These are phyloP conservation scores for Monosporascus sp. DNA, from an alignment of 2,329 filamentous ascomycete genomes.

Conservation along the genomic window DNA sequence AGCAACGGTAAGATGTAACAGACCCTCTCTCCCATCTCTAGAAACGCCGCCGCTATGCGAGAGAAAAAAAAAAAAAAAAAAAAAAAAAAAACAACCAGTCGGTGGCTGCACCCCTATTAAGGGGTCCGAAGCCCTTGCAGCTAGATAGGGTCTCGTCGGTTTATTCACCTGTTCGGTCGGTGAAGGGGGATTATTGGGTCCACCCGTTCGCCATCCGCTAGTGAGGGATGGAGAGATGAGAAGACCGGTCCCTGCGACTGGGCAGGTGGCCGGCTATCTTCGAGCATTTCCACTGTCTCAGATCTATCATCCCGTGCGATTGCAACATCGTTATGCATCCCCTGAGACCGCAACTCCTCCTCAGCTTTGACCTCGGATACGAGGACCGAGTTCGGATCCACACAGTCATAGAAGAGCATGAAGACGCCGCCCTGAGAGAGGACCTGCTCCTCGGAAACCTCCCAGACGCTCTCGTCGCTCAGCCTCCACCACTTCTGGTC, in stretches of 20 bases:
- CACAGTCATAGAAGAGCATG: conserved; percentile 92
- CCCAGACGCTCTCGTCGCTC: conserved; percentile 80
- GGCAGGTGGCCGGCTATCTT: background rate
- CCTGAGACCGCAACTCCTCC: conserved; percentile 4
- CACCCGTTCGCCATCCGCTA: conserved; percentile 33
- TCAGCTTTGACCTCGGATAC: conserved; percentile 19
- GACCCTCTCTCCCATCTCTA: background rate
- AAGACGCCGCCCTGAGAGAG: conserved; percentile 78
- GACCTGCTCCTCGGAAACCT: conserved; percentile 68
- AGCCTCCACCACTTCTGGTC: conserved; percentile 77
- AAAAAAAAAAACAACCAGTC: background rate
- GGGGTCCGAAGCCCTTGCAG: too few relatives aligned
- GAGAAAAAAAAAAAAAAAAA: background rate
- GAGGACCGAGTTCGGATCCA: conserved; percentile 49
- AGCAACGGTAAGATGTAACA: background rate
- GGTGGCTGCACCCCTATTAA: too few relatives aligned
- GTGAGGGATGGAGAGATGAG: conserved; percentile 38
- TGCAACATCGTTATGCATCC: background rate
- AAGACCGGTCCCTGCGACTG: conserved; percentile 24
- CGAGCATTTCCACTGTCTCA: background rate
- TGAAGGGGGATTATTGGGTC: conserved; percentile 20
- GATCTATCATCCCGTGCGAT: background rate
- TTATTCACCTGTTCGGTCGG: conserved; percentile 15
- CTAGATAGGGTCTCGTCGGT: background rate
- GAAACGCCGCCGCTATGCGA: background rate